These are phyloP conservation scores for Cystobasidium sp. DNA, from an alignment of 1,284 basidiomycete genomes.

Conservation along the genomic window DNA sequence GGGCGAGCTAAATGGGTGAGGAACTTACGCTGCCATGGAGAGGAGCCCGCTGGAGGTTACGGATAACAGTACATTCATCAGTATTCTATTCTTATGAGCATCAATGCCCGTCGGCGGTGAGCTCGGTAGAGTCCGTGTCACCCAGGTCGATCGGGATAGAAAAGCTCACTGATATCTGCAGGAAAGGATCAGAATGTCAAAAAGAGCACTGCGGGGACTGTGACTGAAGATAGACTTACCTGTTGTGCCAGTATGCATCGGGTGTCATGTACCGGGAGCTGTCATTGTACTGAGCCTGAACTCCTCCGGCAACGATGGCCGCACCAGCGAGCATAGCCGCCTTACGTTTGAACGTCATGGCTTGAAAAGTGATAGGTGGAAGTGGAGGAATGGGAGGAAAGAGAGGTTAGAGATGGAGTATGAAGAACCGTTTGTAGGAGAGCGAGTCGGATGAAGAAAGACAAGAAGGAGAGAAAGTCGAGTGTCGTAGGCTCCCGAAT, in stretches of 20 bases:
- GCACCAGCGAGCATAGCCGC: slow-evolving; percentile 11
- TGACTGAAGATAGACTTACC: background rate
- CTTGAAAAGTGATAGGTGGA: background rate
- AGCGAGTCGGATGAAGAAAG: background rate
- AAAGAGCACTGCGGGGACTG: background rate
- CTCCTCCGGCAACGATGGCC: slow-evolving; percentile 5
- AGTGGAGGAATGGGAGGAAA: background rate
- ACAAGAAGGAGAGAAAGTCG: too few species aligned
- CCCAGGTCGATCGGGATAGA: background rate
- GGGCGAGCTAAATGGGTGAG: background rate
- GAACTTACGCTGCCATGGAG: slow-evolving; percentile 36
- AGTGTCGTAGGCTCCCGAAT: background rate
- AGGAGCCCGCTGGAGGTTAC: slow-evolving; percentile 19
- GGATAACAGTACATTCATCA: background rate
- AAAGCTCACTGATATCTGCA: slow-evolving; percentile 24
- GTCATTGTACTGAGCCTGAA: slow-evolving; percentile 27
- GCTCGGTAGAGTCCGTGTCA: background rate
- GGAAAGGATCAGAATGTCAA: background rate
- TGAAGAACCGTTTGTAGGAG: too few species aligned
- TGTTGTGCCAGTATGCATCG: slow-evolving; percentile 37
- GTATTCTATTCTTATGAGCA: background rate
- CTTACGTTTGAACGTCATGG: slow-evolving; percentile 8
- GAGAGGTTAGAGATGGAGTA: background rate
- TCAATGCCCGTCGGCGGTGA: background rate
- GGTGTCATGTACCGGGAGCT: slow-evolving; percentile 22